Percentiles rank a stretch among this genome's conserved stretches.
These are phyloP conservation scores for Clonostachys byssicola DNA, from an alignment of 2,329 filamentous ascomycete species.

Conservation along the genomic window DNA sequence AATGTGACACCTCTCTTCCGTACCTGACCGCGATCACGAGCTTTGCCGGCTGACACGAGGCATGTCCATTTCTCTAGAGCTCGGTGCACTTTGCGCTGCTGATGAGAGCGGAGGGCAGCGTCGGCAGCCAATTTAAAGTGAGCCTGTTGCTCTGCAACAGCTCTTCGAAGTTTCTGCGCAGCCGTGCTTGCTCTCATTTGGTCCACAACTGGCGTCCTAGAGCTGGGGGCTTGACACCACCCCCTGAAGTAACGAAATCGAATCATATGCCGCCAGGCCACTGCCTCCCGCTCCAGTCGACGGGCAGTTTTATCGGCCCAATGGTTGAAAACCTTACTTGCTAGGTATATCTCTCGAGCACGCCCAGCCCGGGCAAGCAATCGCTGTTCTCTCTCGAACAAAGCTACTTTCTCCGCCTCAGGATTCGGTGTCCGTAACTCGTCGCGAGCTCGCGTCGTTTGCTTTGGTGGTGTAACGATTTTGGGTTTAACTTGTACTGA, in stretches of 20 bases:
- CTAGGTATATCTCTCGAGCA: constrained; percentile 61
- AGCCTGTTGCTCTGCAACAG: constrained; percentile 15
- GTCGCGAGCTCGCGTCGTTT: too few species aligned
- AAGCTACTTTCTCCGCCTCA: constrained; percentile 8
- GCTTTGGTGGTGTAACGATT: too few species aligned
- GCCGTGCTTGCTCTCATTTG: constrained; percentile 18
- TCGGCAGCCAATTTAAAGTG: constrained; percentile 16
- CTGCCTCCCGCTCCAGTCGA: constrained; percentile 60
- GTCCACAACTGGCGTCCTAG: constrained; percentile 18
- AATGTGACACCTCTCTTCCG: constrained; percentile 7
- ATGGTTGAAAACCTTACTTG: constrained; percentile 28
- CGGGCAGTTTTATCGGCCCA: constrained; percentile 66
- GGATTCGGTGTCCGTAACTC: constrained; percentile 13
- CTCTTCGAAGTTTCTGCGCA: constrained; percentile 26
- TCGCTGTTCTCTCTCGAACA: not conserved
- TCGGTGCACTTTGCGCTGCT: constrained; percentile 9
- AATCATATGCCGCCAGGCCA: constrained; percentile 68
- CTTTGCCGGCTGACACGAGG: constrained; percentile 10
- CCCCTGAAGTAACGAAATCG: constrained; percentile 40
- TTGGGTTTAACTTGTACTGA: too few species aligned
- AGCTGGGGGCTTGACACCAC: constrained; percentile 25
- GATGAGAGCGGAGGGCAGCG: constrained; percentile 11
- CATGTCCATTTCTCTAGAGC: constrained; percentile 20
- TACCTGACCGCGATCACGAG: constrained; percentile 10
- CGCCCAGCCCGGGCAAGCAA: constrained; percentile 49